phyloP scores from a whole-genome alignment of 192 early-diverging fungal genomes.

The Entomortierella lignicola region DNA sequence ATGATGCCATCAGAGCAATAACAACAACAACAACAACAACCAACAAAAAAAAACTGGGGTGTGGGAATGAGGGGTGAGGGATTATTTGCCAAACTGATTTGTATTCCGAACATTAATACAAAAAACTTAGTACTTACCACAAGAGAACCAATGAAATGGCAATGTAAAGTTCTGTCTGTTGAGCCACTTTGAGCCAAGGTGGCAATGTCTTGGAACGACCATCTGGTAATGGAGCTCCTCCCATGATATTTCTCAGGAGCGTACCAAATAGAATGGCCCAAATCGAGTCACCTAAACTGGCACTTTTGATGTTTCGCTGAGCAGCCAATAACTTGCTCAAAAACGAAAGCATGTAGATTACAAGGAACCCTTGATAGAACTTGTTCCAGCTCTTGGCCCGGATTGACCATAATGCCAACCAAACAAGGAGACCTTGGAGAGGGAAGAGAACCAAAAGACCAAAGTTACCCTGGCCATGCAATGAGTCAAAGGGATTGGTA shows the following conservation, averaged over 20 bases:
- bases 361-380: constrained; percentile 56
- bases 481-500: constrained; percentile 58
- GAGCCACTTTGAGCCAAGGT: constrained; percentile 63
- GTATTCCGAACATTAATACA: neutral
- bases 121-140: constrained; percentile 25
- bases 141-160: constrained; percentile 62
- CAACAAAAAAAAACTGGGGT: too few species aligned
- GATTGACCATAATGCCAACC: constrained; percentile 52
- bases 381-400: constrained; percentile 43
- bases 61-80: too few species aligned
- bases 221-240: constrained; percentile 29
- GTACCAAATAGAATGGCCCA: constrained; percentile 68
- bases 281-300: constrained; percentile 63
- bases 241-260: constrained; percentile 54
- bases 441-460: constrained; percentile 59
- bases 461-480: constrained; percentile 48
- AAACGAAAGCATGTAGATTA: constrained; percentile 58
- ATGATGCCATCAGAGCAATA: too few species aligned
- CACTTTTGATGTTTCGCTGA: constrained; percentile 55
- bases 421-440: constrained; percentile 57
- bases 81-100: neutral
- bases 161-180: constrained; percentile 68
- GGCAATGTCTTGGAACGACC: constrained; percentile 53
- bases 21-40: too few species aligned
- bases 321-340: constrained; percentile 62